Evolutionary conservation across 306 rosid genomes (phyloP).

Genomic region (Vigna unguiculata): DNA sequence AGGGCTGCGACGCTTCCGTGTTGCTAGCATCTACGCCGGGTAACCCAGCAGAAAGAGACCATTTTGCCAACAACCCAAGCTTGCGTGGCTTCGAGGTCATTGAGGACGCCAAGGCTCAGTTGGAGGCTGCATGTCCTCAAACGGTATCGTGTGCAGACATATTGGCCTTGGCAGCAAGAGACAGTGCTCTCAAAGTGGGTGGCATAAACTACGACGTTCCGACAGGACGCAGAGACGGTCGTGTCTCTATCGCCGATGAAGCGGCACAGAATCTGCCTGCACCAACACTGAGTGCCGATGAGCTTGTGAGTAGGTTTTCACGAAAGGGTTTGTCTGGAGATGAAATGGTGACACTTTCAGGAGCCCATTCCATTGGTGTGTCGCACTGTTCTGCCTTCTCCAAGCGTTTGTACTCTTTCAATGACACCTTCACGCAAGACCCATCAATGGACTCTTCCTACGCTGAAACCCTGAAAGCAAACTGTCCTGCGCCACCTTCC

Average conservation of each 20-base stretch:
- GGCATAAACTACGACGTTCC: conserved; percentile 40
- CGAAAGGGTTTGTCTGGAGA: conserved; percentile 48
- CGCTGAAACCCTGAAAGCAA: too few species aligned
- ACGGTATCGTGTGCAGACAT: conserved; percentile 56
- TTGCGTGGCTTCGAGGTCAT: conserved; percentile 58
- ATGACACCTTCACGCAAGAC: conserved; percentile 45
- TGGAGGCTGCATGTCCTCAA: conserved; percentile 48
- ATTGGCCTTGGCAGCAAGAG: conserved; percentile 55
- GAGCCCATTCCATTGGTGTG: conserved; percentile 54
- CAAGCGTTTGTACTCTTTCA: conserved; percentile 49
- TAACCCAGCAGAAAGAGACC: conserved; percentile 49
- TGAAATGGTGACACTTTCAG: conserved; percentile 58
- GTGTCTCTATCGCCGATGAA: conserved; percentile 39
- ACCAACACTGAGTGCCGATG: conserved; percentile 30
- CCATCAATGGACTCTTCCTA: conserved; percentile 40
- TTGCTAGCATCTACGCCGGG: conserved; percentile 43
- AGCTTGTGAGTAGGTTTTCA: conserved; percentile 9
- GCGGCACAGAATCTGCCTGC: conserved; percentile 16
- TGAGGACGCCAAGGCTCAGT: conserved; percentile 46
- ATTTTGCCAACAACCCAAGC: conserved; percentile 54
- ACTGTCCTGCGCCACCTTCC: too few species aligned
- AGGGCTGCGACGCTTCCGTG: conserved; percentile 61
- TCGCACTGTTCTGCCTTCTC: conserved; percentile 54
- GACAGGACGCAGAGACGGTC: conserved; percentile 53
- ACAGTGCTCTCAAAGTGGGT: conserved; percentile 43